Percentiles rank a stretch among this genome's conserved stretches.
phyloP scores from a whole-genome alignment of 768 basidiomycete genomes.

The Serendipita sp. region DNA sequence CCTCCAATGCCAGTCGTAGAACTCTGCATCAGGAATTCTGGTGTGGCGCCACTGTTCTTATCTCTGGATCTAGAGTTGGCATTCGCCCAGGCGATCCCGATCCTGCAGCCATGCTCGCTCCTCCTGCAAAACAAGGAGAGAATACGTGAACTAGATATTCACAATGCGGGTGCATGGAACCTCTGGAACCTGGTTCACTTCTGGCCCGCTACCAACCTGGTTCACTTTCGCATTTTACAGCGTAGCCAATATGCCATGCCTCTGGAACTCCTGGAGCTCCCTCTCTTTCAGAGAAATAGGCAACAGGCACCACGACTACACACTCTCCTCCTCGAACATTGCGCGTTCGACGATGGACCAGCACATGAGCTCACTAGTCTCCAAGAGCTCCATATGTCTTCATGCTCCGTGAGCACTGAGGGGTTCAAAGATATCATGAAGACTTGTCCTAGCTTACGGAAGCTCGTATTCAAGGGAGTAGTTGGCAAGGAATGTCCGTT shows the following conservation, averaged over 20 bases:
- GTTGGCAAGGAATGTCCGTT: not conserved
- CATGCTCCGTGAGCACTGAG: not conserved
- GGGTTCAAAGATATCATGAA: not conserved
- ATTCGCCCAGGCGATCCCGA: not conserved
- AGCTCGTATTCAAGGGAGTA: not conserved
- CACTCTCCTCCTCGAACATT: not conserved
- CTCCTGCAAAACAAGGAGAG: not conserved
- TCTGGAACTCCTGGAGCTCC: not conserved
- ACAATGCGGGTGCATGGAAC: not conserved
- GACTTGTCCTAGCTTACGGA: not conserved
- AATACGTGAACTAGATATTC: not conserved
- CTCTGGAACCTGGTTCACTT: constrained; percentile 1
- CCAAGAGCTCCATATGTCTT: not conserved
- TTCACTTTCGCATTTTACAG: not conserved
- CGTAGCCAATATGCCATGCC: not conserved
- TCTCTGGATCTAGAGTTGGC: not conserved
- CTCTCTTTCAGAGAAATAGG: not conserved
- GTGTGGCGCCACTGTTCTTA: not conserved
- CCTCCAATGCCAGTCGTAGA: not conserved
- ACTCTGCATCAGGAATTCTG: not conserved
- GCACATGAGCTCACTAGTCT: not conserved
- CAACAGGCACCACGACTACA: not conserved
- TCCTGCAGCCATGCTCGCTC: not conserved
- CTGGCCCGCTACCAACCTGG: not conserved
- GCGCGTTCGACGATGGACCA: not conserved